Percentiles rank a stretch among this genome's conserved stretches.
Evolutionary conservation across 225 moss, liverwort and hornwort genomes (phyloP).

Genomic region (Thuidium tamariscinum): DNA sequence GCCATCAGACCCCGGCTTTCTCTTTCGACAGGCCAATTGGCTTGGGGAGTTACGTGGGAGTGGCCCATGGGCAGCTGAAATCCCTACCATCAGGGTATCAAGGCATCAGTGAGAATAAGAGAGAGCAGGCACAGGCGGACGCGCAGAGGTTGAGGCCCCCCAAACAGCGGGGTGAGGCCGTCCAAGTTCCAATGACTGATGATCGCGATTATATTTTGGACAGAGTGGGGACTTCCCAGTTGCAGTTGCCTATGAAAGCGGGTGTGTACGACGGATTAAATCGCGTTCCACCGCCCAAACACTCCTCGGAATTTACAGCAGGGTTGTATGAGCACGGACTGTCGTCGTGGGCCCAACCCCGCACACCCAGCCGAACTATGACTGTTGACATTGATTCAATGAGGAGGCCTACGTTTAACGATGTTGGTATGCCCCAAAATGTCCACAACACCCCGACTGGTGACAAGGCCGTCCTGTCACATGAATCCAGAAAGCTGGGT

Average conservation of each 20-base stretch:
- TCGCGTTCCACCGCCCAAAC: background rate
- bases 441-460: background rate
- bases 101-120: slow-evolving; percentile 2
- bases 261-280: slow-evolving; percentile 12
- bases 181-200: slow-evolving; percentile 11
- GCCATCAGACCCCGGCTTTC: slow-evolving; percentile 1
- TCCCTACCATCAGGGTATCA: slow-evolving; percentile 2
- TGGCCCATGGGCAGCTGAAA: slow-evolving; percentile 12
- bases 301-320: background rate
- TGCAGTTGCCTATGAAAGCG: slow-evolving; percentile 16
- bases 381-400: background rate
- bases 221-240: slow-evolving; percentile 13
- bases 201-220: slow-evolving; percentile 10
- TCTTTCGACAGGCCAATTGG: background rate
- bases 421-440: background rate
- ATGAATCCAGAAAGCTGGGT: slow-evolving; percentile 15
- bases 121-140: slow-evolving; percentile 6
- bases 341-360: slow-evolving; percentile 10
- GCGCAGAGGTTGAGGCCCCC: background rate
- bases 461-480: slow-evolving; percentile 17
- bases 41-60: background rate
- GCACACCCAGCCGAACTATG: background rate
- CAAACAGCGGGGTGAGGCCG: background rate
- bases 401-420: slow-evolving; percentile 15
- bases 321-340: slow-evolving; percentile 20